These are phyloP conservation scores for Xenoacremonium recifei DNA, from an alignment of 2,329 filamentous ascomycete species.

Conservation along the genomic window DNA sequence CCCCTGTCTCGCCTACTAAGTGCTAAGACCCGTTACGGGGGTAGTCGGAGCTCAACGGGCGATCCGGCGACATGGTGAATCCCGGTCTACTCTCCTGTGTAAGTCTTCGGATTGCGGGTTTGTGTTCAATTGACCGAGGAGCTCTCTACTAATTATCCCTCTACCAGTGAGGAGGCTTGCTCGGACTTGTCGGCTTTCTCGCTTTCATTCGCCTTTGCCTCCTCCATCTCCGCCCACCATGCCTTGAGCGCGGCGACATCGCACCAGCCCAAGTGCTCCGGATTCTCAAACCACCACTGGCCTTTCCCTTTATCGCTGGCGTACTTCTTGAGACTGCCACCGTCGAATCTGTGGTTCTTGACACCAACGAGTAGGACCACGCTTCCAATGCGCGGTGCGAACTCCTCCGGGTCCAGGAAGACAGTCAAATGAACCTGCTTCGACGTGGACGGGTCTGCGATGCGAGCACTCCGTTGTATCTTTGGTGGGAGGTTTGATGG, in stretches of 20 bases:
- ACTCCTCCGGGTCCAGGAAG: conserved; percentile 51
- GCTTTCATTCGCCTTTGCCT: too few relatives aligned
- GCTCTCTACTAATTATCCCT: too few relatives aligned
- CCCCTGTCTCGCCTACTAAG: too few relatives aligned
- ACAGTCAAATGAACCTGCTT: conserved; percentile 54
- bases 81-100: too few relatives aligned
- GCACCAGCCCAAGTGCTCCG: conserved; percentile 47
- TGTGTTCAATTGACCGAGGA: too few relatives aligned
- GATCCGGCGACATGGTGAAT: too few relatives aligned
- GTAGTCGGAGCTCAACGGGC: too few relatives aligned
- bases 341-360: conserved; percentile 57
- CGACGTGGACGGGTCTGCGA: conserved; percentile 49
- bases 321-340: conserved; percentile 44
- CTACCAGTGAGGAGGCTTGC: too few relatives aligned
- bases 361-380: conserved; percentile 52
- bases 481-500: conserved; percentile 48
- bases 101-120: too few relatives aligned
- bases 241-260: conserved; percentile 42
- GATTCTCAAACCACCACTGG: conserved; percentile 53
- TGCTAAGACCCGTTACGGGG: too few relatives aligned
- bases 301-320: conserved; percentile 35
- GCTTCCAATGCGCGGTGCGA: conserved; percentile 46
- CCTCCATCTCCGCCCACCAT: conserved; percentile 42
- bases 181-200: too few relatives aligned
- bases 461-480: conserved; percentile 50